Percentiles rank a stretch among this genome's conserved stretches.
Conservation (phyloP, 768 basidiomycete species). For the Phallus indusiatus region DNA sequence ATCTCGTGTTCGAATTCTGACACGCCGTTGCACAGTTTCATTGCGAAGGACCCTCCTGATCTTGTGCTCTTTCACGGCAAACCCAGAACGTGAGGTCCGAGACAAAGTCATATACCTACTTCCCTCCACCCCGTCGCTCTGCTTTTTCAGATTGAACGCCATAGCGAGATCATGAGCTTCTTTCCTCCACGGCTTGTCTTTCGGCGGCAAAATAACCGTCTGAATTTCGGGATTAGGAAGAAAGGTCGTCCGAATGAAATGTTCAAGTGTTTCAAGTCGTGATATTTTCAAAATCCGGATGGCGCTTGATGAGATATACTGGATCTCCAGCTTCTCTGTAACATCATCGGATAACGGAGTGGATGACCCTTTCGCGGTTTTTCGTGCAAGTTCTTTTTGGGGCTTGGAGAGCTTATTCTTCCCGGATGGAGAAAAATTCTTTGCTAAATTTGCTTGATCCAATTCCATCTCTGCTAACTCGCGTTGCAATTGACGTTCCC, state of each 20-base stretch:
- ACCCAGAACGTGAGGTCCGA: conserved; percentile 39
- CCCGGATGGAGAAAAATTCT: conserved; percentile 48
- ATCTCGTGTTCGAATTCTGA: conserved; percentile 43
- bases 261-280: conserved; percentile 49
- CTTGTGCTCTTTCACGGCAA: conserved; percentile 32
- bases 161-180: conserved; percentile 71
- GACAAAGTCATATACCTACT: conserved; percentile 66
- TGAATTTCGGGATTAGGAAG: conserved; percentile 39
- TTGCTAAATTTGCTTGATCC: conserved; percentile 38
- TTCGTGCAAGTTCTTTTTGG: conserved; percentile 41
- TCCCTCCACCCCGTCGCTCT: conserved; percentile 63
- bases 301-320: neutral
- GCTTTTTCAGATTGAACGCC: conserved; percentile 69
- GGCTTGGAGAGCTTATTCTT: conserved; percentile 59
- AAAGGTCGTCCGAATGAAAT: conserved; percentile 58
- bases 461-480: conserved; percentile 17
- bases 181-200: conserved; percentile 62
- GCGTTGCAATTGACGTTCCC: conserved; percentile 35
- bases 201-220: conserved; percentile 68
- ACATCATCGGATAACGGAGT: conserved; percentile 36
- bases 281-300: conserved; percentile 40
- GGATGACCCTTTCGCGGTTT: conserved; percentile 18
- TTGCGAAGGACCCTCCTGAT: conserved; percentile 31
- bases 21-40: conserved; percentile 3
- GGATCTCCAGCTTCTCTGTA: conserved; percentile 28